phyloP scores from a whole-genome alignment of 257 asterid genomes.

The Jasminum sambac region DNA sequence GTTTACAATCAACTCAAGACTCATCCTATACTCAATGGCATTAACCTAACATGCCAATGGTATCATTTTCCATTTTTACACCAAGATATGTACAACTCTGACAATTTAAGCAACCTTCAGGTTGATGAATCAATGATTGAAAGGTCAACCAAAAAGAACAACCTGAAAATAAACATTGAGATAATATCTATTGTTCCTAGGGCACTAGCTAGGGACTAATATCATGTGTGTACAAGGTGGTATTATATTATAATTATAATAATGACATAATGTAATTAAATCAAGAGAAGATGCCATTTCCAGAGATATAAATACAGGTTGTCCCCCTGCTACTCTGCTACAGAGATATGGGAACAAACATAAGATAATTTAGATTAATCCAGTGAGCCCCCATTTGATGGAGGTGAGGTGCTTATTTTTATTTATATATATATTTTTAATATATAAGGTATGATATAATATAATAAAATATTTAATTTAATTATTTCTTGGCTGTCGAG shows the following conservation, averaged over 20 bases:
- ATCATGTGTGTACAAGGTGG: background rate
- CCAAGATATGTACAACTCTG: too few relatives aligned
- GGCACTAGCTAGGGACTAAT: background rate
- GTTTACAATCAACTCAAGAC: too few relatives aligned
- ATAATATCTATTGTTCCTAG: conserved; percentile 19
- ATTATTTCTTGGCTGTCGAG: conserved; percentile 19
- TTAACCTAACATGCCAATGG: too few relatives aligned
- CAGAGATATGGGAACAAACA: conserved; percentile 37
- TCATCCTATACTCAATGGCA: too few relatives aligned
- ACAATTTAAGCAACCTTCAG: too few relatives aligned
- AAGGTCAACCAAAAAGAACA: conserved; percentile 3
- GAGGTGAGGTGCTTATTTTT: conserved; percentile 21
- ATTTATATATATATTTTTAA: too few relatives aligned
- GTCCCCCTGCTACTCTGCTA: conserved; percentile 6
- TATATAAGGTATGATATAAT: too few relatives aligned
- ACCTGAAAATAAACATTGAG: conserved; percentile 29
- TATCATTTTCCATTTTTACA: too few relatives aligned
- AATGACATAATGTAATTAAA: conserved; percentile 26
- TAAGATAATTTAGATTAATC: conserved; percentile 41
- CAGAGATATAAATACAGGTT: conserved; percentile 20
- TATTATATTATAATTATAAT: too few relatives aligned
- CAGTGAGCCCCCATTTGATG: conserved; percentile 35
- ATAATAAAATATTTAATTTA: too few relatives aligned
- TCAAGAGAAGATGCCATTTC: conserved; percentile 36
- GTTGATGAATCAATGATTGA: conserved; percentile 9